A percentile compares a stretch with the other conserved stretches of the same genome.
phyloP scores from a whole-genome alignment of 2,329 filamentous ascomycete species.

The Aphanoascus verrucosus region DNA sequence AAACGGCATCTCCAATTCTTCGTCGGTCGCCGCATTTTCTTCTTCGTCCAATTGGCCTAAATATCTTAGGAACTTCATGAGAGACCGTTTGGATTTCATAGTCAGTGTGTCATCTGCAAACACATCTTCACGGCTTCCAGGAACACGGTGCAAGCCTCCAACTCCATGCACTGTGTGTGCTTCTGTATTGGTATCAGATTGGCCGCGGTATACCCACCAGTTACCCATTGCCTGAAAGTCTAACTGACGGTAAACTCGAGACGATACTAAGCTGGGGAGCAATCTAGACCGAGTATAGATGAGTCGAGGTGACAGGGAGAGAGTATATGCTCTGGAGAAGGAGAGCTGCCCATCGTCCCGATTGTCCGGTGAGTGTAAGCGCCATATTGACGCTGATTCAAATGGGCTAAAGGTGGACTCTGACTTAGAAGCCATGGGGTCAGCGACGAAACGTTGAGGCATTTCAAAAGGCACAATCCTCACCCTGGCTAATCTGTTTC shows the following conservation, averaged over 20 bases:
- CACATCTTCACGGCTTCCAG: conserved; percentile 82
- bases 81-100: conserved; percentile 65
- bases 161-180: conserved; percentile 17
- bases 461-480: conserved; percentile 11
- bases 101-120: conserved; percentile 69
- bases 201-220: conserved; percentile 61
- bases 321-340: conserved; percentile 62
- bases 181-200: conserved; percentile 10
- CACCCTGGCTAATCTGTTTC: conserved; percentile 35
- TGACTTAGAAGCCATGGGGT: conserved; percentile 23
- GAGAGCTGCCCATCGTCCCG: conserved; percentile 20
- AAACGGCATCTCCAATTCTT: conserved; percentile 46
- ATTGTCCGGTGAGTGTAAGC: conserved; percentile 17
- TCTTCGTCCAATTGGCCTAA: conserved; percentile 55
- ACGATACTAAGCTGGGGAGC: conserved; percentile 72
- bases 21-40: conserved; percentile 40
- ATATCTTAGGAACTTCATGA: conserved; percentile 93
- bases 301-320: conserved; percentile 75
- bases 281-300: conserved; percentile 75
- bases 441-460: conserved; percentile 12
- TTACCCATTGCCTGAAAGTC: conserved; percentile 90
- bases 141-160: conserved; percentile 57
- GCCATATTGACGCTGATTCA: conserved; percentile 30
- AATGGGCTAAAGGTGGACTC: conserved; percentile 29
- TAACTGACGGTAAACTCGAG: conserved; percentile 74